Conservation (phyloP, 805 yeast species). For the Candida pseudofarinosa region DNA sequence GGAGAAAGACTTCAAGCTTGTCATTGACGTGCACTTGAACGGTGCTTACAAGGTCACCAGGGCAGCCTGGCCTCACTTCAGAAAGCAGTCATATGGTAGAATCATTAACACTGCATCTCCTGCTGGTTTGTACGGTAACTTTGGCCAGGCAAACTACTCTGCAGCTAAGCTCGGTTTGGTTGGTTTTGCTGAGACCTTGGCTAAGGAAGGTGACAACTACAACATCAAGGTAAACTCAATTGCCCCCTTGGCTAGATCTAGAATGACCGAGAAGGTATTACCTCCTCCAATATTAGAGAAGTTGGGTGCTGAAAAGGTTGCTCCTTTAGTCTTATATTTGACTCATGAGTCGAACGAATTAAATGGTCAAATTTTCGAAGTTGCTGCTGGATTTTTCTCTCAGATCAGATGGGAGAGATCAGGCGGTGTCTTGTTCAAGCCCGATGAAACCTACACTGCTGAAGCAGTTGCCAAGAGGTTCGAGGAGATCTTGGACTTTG, state of each 20-base stretch:
- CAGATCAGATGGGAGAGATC: slow-evolving; percentile 95
- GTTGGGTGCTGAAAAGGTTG: slow-evolving; percentile 81
- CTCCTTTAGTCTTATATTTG: slow-evolving; percentile 84
- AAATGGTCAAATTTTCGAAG: slow-evolving; percentile 78
- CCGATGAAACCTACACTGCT: slow-evolving; percentile 75
- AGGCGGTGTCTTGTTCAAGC: slow-evolving; percentile 78
- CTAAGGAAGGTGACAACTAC: slow-evolving; percentile 86
- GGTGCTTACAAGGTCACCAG: slow-evolving; percentile 83
- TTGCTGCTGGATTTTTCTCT: slow-evolving; percentile 90
- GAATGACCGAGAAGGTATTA: slow-evolving; percentile 90
- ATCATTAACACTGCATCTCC: slow-evolving; percentile 93
- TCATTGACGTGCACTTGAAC: slow-evolving; percentile 80
- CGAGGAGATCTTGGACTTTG: slow-evolving; percentile 59
- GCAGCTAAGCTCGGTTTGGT: slow-evolving; percentile 89
- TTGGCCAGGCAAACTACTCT: slow-evolving; percentile 94
- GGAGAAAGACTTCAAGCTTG: slow-evolving; percentile 72
- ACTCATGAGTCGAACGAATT: slow-evolving; percentile 60
- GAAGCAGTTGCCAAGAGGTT: slow-evolving; percentile 73
- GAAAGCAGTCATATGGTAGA: slow-evolving; percentile 82
- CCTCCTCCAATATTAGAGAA: slow-evolving; percentile 81
- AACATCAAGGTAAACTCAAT: slow-evolving; percentile 82
- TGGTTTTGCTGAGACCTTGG: slow-evolving; percentile 90
- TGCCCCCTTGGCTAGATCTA: slow-evolving; percentile 92
- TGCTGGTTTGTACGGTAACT: slow-evolving; percentile 94
- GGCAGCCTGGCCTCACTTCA: slow-evolving; percentile 91